These are phyloP conservation scores for Umbelopsis vinacea DNA, from an alignment of 192 early-diverging fungal genomes.

Conservation along the genomic window DNA sequence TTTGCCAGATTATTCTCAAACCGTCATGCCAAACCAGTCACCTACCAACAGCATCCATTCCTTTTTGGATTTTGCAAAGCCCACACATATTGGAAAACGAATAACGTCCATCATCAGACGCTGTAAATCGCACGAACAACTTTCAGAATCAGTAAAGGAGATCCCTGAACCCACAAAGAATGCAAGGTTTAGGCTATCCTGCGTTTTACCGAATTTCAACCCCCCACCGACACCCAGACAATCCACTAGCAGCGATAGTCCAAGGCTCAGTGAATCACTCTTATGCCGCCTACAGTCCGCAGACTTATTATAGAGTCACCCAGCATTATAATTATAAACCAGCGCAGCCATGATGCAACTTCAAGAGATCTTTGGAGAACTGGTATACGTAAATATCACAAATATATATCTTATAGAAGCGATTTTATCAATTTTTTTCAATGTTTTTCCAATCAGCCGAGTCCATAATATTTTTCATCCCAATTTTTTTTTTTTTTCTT, in stretches of 20 bases:
- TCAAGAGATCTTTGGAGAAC: too few relatives aligned
- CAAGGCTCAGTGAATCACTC: not conserved
- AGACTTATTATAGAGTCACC: not conserved
- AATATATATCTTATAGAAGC: too few relatives aligned
- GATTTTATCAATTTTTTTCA: too few relatives aligned
- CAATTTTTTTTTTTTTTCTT: too few relatives aligned
- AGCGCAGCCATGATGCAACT: too few relatives aligned
- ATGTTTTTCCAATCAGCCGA: too few relatives aligned
- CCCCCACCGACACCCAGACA: not conserved
- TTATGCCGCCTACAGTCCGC: not conserved
- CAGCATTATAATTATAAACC: not conserved
- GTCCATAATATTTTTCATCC: too few relatives aligned
- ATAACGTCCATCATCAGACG: conserved; percentile 2
- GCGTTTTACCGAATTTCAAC: not conserved
- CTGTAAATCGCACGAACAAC: not conserved
- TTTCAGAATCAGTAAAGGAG: not conserved
- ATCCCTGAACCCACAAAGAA: not conserved
- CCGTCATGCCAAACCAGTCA: not conserved
- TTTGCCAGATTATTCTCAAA: conserved; percentile 1
- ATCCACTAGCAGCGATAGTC: not conserved
- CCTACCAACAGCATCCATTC: not conserved
- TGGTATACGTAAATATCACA: too few relatives aligned
- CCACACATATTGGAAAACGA: not conserved
- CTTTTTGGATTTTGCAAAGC: not conserved
- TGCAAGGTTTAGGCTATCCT: not conserved